These are phyloP conservation scores for Pseudozyma sp. DNA, from an alignment of 1,284 basidiomycete genomes.

Conservation along the genomic window DNA sequence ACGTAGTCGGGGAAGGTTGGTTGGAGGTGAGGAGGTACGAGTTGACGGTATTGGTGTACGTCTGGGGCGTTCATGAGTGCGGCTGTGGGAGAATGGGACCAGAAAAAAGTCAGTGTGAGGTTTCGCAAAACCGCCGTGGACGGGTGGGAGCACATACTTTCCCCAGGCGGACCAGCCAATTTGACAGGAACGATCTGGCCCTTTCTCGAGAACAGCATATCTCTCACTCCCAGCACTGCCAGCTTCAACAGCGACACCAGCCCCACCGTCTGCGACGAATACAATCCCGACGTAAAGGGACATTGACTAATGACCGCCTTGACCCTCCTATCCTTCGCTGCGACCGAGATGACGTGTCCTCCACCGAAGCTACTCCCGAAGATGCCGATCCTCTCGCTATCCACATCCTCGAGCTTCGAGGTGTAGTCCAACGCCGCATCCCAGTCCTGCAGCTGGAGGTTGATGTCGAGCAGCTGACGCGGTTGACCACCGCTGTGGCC, in stretches of 20 bases:
- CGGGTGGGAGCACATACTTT: constrained; percentile 6
- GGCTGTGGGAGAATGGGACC: background rate
- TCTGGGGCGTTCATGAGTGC: constrained; percentile 57
- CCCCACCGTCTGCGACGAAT: constrained; percentile 30
- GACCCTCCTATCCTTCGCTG: constrained; percentile 46
- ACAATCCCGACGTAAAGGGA: constrained; percentile 58
- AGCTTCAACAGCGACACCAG: constrained; percentile 28
- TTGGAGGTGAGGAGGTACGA: constrained; percentile 27
- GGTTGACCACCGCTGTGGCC: constrained; percentile 48
- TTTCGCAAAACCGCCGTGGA: too few relatives aligned
- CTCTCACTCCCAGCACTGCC: constrained; percentile 23
- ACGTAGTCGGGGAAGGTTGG: constrained; percentile 22
- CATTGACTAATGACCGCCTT: constrained; percentile 58
- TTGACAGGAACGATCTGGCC: constrained; percentile 33
- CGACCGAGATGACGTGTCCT: constrained; percentile 57
- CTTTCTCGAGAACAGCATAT: constrained; percentile 39
- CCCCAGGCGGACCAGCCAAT: constrained; percentile 45
- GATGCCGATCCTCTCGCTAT: constrained; percentile 48
- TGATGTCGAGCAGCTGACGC: constrained; percentile 51
- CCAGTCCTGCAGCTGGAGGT: constrained; percentile 56
- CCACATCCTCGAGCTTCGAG: constrained; percentile 32
- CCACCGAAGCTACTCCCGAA: constrained; percentile 61
- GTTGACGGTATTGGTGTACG: constrained; percentile 3
- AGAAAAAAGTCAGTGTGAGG: background rate
- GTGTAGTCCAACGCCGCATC: constrained; percentile 41